Conservation (phyloP, 208 protist genomes). For the Trypanosomatidae sp. region DNA sequence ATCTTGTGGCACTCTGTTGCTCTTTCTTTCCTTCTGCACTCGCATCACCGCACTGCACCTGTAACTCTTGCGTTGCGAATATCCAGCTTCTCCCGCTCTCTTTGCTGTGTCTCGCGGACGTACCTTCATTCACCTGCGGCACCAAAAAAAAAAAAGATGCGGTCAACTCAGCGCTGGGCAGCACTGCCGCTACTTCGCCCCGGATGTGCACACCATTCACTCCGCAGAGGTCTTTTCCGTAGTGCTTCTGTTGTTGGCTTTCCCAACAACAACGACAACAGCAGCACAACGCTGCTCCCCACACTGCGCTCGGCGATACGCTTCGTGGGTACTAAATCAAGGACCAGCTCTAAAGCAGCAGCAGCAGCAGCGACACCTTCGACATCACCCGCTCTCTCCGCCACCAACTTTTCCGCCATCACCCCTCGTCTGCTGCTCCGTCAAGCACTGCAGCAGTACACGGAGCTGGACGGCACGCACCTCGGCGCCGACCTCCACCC, state of each 20-base stretch:
- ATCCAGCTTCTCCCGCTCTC: not conserved
- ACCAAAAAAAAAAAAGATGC: no score
- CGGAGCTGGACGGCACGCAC: constrained; percentile 25
- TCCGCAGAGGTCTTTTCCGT: no score
- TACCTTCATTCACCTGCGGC: no score
- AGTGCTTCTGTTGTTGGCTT: no score
- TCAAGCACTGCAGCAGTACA: constrained; percentile 52
- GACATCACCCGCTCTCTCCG: not conserved
- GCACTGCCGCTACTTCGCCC: no score
- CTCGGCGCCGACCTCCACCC: constrained; percentile 11
- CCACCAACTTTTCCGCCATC: constrained; percentile 35
- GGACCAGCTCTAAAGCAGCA: no score
- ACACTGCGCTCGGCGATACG: not conserved
- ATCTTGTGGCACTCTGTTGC: not conserved
- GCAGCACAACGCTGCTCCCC: no score
- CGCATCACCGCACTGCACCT: not conserved
- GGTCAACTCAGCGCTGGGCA: no score
- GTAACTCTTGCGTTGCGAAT: no score
- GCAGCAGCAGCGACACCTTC: not conserved
- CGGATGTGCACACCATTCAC: no score
- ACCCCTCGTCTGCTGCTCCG: constrained; percentile 59
- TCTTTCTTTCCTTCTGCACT: not conserved
- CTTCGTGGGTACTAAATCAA: no score
- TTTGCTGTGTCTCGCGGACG: not conserved
- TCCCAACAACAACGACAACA: no score